These are phyloP conservation scores for Talaromyces thailandensis DNA, from an alignment of 495 filamentous ascomycete species.

Conservation along the genomic window DNA sequence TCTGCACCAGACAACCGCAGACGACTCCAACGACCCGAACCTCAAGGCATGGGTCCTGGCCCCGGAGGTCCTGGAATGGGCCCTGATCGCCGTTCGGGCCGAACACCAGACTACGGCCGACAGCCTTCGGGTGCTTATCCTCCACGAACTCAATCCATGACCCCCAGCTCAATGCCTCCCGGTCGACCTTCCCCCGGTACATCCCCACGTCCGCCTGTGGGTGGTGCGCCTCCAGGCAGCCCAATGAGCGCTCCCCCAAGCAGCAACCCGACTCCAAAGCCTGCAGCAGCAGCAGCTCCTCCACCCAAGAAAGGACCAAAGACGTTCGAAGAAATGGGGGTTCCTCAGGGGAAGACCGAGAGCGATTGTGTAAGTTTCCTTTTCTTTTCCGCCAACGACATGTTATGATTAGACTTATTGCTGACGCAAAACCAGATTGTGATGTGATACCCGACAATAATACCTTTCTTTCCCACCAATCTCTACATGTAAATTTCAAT, in stretches of 20 bases:
- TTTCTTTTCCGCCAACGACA: neutral
- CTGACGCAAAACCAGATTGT: constrained; percentile 41
- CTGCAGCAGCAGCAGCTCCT: constrained; percentile 22
- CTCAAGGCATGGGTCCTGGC: constrained; percentile 19
- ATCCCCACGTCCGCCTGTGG: constrained; percentile 19
- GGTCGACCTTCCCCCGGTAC: constrained; percentile 7
- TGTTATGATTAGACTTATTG: neutral
- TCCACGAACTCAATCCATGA: constrained; percentile 1
- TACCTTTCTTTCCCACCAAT: constrained; percentile 9
- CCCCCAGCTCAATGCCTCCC: neutral
- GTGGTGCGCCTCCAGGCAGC: neutral
- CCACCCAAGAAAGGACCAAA: constrained; percentile 75
- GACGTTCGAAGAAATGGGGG: constrained; percentile 98
- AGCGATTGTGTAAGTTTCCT: constrained; percentile 78
- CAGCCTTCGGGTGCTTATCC: neutral
- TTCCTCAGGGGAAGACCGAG: constrained; percentile 69
- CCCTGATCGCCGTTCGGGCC: constrained; percentile 26
- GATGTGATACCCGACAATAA: constrained; percentile 46
- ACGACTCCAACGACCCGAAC: constrained; percentile 18
- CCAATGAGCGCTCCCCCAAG: constrained; percentile 20
- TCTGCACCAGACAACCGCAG: constrained; percentile 38
- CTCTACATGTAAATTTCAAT: neutral
- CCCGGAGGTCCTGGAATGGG: constrained; percentile 16
- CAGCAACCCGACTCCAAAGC: constrained; percentile 16
- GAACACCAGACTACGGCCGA: neutral